Evolutionary conservation across 768 basidiomycete species (phyloP), one percentile per base, ranked within the genome.

Genomic region (Amanita pallidorosea): DNA sequence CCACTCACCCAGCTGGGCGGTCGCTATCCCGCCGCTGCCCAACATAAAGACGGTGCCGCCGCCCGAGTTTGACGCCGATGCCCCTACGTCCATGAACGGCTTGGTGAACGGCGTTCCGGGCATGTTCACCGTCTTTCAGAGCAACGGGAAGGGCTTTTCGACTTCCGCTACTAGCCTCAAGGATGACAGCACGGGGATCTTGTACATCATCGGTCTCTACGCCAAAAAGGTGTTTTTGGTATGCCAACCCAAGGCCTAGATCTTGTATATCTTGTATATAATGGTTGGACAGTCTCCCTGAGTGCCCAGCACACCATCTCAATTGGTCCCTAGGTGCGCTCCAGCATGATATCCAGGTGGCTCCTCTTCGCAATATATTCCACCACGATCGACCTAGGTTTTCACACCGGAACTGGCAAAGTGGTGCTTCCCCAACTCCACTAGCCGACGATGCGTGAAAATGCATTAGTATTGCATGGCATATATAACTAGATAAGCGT

Each of bases 121-220:
- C 2, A 25, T 85, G 27, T 69, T 73, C 57, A 85, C 85, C 0
- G 55, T 88, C n/a, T 87, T 84, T 66, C 85, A 84, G 65, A 87
- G 85, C 56, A 70, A 80, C 54, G 85, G 85, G n/a, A 67, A 71
- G 3, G 72, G 73, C 5, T 83, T 83, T 57, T 70, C 73, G 12
- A 65, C 73, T 2, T 77, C 80, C 13, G 65, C 71, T 7, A 81
- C 80, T 7, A 75, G 69, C 1, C 52, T 85, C 55, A 61, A 70
- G 33, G 83, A 85, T 60, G 63, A 69, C 0, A 56, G 63, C 11
- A 71, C 74, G 0, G 78, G 76, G 0, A 58, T 55, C 0, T 57
- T 84, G 13, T 84, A 79, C 54, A 57, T 83, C 11, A 65, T 71
- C 4, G 84, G 83, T 1, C 60, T 85, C 47, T 85, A 85, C 55